A percentile compares a stretch with the other conserved stretches of the same genome.
Conservation (phyloP, 257 asterid genomes). For the Scutellaria minor region DNA sequence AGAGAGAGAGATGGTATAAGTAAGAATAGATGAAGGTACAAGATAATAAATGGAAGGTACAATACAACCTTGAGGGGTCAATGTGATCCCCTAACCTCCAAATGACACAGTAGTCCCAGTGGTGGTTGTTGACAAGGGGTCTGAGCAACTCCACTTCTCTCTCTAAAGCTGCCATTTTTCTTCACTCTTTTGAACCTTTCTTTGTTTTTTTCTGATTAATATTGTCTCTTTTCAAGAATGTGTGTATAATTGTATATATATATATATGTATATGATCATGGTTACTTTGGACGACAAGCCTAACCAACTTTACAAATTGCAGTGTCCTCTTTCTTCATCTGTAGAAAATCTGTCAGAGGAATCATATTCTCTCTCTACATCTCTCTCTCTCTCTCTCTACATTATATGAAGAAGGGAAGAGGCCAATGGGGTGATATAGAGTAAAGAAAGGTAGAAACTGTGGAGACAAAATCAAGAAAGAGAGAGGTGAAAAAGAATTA, state of each 20-base stretch:
- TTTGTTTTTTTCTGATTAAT: slow-evolving; percentile 38
- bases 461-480: background rate
- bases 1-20: too few species aligned
- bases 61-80: slow-evolving; percentile 75
- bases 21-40: background rate
- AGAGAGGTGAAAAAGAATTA: slow-evolving; percentile 3
- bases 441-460: background rate
- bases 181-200: slow-evolving; percentile 44
- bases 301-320: slow-evolving; percentile 45
- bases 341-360: slow-evolving; percentile 61
- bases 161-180: slow-evolving; percentile 51
- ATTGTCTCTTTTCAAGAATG: slow-evolving; percentile 18
- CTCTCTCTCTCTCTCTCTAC: slow-evolving; percentile 33
- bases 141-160: slow-evolving; percentile 56
- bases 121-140: slow-evolving; percentile 53
- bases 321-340: slow-evolving; percentile 41
- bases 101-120: slow-evolving; percentile 79
- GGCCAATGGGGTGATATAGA: slow-evolving; percentile 10
- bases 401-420: background rate
- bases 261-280: background rate
- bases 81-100: slow-evolving; percentile 68
- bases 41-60: background rate
- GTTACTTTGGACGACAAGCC: slow-evolving; percentile 49
- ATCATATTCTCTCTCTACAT: slow-evolving; percentile 38
- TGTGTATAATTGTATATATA: background rate